Percentiles rank a stretch among this genome's conserved stretches.
Evolutionary conservation across 2,329 filamentous ascomycete species (phyloP).

Genomic region (Colletotrichum filicis): DNA sequence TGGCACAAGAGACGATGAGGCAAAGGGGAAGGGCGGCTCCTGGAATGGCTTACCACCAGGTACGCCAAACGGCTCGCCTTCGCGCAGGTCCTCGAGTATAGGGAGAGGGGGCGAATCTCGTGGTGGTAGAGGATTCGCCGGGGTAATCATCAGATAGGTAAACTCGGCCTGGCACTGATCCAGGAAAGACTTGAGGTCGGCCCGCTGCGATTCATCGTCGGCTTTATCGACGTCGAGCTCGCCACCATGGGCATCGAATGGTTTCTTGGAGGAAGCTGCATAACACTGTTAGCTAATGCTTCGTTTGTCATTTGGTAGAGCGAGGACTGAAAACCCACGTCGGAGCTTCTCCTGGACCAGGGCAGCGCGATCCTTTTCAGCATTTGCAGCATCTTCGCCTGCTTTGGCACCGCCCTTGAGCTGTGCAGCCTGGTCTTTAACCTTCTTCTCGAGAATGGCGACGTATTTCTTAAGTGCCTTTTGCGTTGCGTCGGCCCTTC

Average conservation of each 20-base stretch:
- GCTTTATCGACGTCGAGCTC: conserved; percentile 54
- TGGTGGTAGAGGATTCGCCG: conserved; percentile 73
- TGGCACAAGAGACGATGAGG: conserved; percentile 29
- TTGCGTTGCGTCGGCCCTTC: conserved; percentile 88
- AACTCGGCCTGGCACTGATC: conserved; percentile 75
- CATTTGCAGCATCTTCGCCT: conserved; percentile 53
- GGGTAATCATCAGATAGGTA: conserved; percentile 75
- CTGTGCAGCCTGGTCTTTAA: conserved; percentile 84
- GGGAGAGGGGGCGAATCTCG: conserved; percentile 70
- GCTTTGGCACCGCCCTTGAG: conserved; percentile 64
- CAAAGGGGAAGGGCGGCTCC: conserved; percentile 40
- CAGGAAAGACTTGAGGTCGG: conserved; percentile 69
- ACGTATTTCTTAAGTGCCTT: conserved; percentile 93
- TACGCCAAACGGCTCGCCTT: conserved; percentile 63
- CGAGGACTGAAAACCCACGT: conserved; percentile 50
- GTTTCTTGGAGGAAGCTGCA: conserved; percentile 28
- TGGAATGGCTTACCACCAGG: conserved; percentile 51
- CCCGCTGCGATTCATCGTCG: conserved; percentile 62
- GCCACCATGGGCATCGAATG: conserved; percentile 55
- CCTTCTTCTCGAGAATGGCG: conserved; percentile 85
- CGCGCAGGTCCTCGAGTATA: conserved; percentile 68
- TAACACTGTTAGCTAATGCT: not conserved
- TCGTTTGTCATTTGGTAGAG: not conserved
- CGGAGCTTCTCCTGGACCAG: conserved; percentile 68
- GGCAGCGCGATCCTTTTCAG: conserved; percentile 62